Conservation (phyloP, 495 filamentous ascomycete genomes). For the Neurospora intermedia region DNA sequence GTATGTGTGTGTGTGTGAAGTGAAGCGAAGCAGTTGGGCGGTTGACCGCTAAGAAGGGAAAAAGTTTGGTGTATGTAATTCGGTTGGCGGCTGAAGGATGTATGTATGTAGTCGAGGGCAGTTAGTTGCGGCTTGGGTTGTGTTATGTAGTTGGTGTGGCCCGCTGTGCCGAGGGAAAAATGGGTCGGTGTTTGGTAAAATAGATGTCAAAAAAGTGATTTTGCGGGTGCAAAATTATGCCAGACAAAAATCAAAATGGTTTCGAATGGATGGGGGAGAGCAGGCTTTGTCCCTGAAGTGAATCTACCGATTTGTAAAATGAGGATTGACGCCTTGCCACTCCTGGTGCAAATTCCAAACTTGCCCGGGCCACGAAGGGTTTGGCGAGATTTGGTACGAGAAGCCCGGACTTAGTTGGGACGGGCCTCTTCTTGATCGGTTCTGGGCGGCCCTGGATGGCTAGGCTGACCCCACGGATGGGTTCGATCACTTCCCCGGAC, state of each 20-base stretch:
- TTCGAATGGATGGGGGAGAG: background rate
- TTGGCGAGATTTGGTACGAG: slow-evolving; percentile 12
- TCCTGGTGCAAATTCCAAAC: slow-evolving; percentile 2
- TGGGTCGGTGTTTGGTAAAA: background rate
- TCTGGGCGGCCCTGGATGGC: background rate
- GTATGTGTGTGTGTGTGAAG: too few relatives aligned
- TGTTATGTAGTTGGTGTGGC: background rate
- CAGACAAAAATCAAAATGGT: background rate
- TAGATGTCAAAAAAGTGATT: background rate
- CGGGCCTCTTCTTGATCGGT: slow-evolving; percentile 5
- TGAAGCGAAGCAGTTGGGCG: background rate
- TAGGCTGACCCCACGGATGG: background rate
- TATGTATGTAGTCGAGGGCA: background rate
- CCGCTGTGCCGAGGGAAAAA: background rate
- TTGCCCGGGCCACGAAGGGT: slow-evolving; percentile 5
- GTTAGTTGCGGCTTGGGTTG: background rate
- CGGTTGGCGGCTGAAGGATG: background rate
- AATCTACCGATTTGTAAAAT: slow-evolving; percentile 1
- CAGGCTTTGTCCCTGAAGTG: background rate
- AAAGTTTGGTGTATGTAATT: background rate
- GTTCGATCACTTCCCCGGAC: slow-evolving; percentile 2
- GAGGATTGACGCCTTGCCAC: slow-evolving; percentile 4
- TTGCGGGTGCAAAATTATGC: background rate
- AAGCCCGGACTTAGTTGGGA: slow-evolving; percentile 1
- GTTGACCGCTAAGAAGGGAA: background rate